phyloP scores from a whole-genome alignment of 768 basidiomycete genomes.

The Lactarius trivialis region DNA sequence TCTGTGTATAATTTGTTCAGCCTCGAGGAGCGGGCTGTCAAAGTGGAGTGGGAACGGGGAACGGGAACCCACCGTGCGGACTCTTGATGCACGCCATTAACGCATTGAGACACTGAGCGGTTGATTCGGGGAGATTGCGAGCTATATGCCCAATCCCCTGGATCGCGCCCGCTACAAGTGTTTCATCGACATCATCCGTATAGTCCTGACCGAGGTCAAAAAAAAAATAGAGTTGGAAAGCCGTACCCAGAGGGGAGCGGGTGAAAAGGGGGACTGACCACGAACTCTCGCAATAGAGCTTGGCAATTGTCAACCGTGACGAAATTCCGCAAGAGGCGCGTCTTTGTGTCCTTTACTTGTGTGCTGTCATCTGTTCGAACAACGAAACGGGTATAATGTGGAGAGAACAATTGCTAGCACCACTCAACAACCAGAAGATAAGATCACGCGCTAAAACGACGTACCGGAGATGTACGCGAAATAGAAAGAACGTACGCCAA shows the following conservation, averaged over 20 bases:
- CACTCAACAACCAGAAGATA: conserved; percentile 1
- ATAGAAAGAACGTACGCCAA: conserved; percentile 65
- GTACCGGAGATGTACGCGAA: conserved; percentile 59
- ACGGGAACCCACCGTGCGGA: conserved; percentile 42
- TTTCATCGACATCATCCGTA: conserved; percentile 69
- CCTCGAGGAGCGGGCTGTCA: not conserved
- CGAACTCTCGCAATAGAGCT: conserved; percentile 73
- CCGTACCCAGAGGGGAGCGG: not conserved
- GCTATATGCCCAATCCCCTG: conserved; percentile 76
- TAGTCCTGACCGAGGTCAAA: conserved; percentile 50
- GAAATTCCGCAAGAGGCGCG: conserved; percentile 63
- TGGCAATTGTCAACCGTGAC: conserved; percentile 61
- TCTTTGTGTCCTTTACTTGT: conserved; percentile 67
- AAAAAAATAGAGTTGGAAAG: not conserved
- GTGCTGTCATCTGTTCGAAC: conserved; percentile 60
- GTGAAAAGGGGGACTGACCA: conserved; percentile 44
- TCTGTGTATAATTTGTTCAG: conserved; percentile 41
- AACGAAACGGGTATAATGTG: conserved; percentile 60
- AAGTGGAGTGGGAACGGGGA: conserved; percentile 1
- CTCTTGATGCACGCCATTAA: conserved; percentile 79
- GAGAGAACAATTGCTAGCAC: conserved; percentile 53
- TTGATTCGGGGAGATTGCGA: conserved; percentile 56
- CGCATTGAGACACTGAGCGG: conserved; percentile 63
- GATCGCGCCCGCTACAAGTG: conserved; percentile 65
- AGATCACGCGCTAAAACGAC: conserved; percentile 26